A percentile compares a stretch with the other conserved stretches of the same genome.
Evolutionary conservation across 352 stramenopile species (phyloP).

Genomic region (Blastocystis sp.): DNA sequence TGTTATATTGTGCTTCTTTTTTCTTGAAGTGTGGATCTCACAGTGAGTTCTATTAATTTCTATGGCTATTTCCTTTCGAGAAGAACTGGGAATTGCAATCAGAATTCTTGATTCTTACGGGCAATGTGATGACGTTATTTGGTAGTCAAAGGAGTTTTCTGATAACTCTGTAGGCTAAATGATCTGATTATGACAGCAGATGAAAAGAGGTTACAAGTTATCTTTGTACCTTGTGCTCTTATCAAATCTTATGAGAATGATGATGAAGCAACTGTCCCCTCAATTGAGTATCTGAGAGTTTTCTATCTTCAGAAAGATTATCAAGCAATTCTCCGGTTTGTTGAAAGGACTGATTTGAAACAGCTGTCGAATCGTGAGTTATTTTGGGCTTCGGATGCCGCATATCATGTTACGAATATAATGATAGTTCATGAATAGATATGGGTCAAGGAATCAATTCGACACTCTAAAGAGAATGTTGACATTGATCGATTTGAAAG

Average conservation of each 20-base stretch:
- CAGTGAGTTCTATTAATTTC: background rate
- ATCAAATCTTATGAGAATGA: background rate
- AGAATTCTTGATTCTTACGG: conserved; percentile 10
- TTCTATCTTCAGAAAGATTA: background rate
- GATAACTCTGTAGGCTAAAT: conserved; percentile 3
- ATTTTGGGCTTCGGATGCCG: background rate
- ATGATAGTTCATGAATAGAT: background rate
- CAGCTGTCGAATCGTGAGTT: background rate
- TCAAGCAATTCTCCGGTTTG: background rate
- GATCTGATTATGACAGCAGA: conserved; percentile 10
- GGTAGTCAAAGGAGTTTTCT: background rate
- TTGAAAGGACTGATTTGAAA: background rate
- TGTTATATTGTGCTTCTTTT: background rate
- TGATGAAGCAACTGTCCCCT: background rate
- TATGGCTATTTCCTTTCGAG: conserved; percentile 14
- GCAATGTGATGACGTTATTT: conserved; percentile 7
- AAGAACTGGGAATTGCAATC: conserved; percentile 14
- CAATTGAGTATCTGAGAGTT: background rate
- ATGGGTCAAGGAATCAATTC: background rate
- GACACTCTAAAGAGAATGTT: background rate
- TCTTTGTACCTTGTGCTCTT: background rate
- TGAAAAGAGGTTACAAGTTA: background rate
- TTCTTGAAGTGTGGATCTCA: background rate
- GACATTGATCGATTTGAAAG: conserved; percentile 3
- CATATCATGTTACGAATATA: background rate